Percentiles rank a stretch among this genome's conserved stretches.
phyloP scores from a whole-genome alignment of 306 rosid genomes.

The Castanospermum australe region DNA sequence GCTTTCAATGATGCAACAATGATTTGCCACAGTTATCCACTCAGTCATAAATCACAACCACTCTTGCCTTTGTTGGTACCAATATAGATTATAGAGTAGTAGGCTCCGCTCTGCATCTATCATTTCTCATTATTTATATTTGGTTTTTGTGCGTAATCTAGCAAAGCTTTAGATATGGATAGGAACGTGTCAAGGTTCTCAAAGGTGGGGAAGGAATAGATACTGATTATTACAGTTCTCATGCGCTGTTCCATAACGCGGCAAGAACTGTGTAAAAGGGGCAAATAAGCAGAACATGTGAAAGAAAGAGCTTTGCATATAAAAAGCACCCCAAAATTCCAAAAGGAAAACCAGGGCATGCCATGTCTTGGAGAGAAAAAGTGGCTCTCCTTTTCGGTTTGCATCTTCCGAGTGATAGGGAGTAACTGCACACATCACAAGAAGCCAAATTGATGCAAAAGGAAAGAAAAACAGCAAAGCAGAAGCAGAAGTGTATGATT shows the following conservation, averaged over 20 bases:
- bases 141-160: background rate
- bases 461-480: background rate
- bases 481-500: constrained; percentile 9
- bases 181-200: background rate
- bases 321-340: background rate
- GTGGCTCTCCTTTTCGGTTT: background rate
- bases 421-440: background rate
- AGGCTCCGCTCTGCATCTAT: background rate
- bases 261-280: background rate
- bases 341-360: background rate
- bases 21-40: constrained; percentile 13
- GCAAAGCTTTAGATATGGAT: background rate
- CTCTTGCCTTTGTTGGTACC: constrained; percentile 17
- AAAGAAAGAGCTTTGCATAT: background rate
- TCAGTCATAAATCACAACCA: background rate
- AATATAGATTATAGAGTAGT: no score
- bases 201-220: background rate
- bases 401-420: background rate
- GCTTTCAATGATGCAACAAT: constrained; percentile 9
- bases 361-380: background rate
- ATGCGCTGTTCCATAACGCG: background rate
- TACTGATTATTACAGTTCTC: background rate
- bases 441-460: constrained; percentile 19
- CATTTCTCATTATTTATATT: background rate
- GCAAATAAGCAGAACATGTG: background rate